A percentile compares a stretch with the other conserved stretches of the same genome.
phyloP scores from a whole-genome alignment of 176 grass and related monocot genomes.

The Bothriochloa decipiens region DNA sequence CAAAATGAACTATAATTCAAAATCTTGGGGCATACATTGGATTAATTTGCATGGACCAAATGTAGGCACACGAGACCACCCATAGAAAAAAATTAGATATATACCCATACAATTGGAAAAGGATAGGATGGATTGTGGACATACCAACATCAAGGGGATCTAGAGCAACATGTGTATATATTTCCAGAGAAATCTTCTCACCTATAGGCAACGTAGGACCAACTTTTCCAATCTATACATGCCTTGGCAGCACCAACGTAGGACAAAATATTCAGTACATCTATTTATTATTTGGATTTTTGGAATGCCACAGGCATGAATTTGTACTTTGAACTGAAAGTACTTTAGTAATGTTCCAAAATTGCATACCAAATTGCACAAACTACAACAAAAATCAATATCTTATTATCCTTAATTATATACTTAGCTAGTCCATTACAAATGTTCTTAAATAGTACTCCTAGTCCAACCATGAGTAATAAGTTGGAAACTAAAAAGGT shows the following conservation, averaged over 20 bases:
- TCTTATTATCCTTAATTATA: too few species aligned
- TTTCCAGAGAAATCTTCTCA: constrained; percentile 37
- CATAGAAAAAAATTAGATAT: neutral
- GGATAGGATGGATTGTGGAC: constrained; percentile 13
- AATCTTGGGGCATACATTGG: neutral
- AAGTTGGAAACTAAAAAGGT: neutral
- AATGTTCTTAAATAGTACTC: neutral
- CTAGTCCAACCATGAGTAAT: neutral
- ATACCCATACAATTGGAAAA: neutral
- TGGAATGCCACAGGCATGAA: neutral
- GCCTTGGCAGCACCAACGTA: constrained; percentile 37
- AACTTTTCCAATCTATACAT: neutral
- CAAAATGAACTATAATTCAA: neutral
- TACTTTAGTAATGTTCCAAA: neutral
- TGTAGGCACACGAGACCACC: neutral
- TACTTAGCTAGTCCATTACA: neutral
- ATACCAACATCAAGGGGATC: neutral
- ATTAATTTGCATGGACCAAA: neutral
- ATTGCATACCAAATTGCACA: neutral
- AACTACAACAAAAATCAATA: neutral
- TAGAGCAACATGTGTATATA: constrained; percentile 39
- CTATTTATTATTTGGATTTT: neutral
- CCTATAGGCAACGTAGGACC: neutral
- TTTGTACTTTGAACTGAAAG: neutral
- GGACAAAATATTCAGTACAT: neutral